Conservation (phyloP, 2,329 filamentous ascomycete species). For the Cercospora zeae-maydis region DNA sequence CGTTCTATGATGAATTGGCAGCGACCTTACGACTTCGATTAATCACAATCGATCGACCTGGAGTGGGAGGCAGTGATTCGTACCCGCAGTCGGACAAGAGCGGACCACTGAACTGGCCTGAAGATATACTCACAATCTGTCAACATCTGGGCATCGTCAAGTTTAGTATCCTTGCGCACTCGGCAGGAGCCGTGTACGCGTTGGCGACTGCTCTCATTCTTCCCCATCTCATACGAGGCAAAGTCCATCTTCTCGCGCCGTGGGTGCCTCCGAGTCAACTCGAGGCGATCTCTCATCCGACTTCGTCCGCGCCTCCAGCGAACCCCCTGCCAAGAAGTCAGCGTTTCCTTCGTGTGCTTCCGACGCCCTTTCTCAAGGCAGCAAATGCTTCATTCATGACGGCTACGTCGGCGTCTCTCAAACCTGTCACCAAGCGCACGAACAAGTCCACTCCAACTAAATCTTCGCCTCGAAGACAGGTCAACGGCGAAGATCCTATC, state of each 20-base stretch:
- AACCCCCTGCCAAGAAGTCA: constrained; percentile 89
- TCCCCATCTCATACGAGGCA: constrained; percentile 90
- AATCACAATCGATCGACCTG: constrained; percentile 90
- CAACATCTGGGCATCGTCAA: constrained; percentile 88
- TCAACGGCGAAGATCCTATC: constrained; percentile 18
- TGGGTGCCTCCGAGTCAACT: constrained; percentile 97
- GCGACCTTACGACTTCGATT: constrained; percentile 81
- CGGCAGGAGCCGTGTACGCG: constrained; percentile 95
- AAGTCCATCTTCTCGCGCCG: constrained; percentile 88
- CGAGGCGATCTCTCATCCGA: constrained; percentile 59
- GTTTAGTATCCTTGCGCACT: constrained; percentile 94
- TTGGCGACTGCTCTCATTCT: constrained; percentile 91
- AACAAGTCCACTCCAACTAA: constrained; percentile 16
- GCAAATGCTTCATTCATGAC: constrained; percentile 96
- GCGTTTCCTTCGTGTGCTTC: constrained; percentile 81
- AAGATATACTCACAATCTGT: constrained; percentile 91
- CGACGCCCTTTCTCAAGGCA: constrained; percentile 85
- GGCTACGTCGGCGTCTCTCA: constrained; percentile 64
- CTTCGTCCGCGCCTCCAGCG: constrained; percentile 60
- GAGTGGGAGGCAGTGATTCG: constrained; percentile 85
- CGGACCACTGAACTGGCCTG: constrained; percentile 81
- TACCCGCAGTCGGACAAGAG: constrained; percentile 79
- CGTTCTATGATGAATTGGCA: constrained; percentile 95
- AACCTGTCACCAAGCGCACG: constrained; percentile 33
- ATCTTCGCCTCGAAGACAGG: constrained; percentile 16